Conservation (phyloP, 2,329 filamentous ascomycete species). For the Metarhizium sp. region DNA sequence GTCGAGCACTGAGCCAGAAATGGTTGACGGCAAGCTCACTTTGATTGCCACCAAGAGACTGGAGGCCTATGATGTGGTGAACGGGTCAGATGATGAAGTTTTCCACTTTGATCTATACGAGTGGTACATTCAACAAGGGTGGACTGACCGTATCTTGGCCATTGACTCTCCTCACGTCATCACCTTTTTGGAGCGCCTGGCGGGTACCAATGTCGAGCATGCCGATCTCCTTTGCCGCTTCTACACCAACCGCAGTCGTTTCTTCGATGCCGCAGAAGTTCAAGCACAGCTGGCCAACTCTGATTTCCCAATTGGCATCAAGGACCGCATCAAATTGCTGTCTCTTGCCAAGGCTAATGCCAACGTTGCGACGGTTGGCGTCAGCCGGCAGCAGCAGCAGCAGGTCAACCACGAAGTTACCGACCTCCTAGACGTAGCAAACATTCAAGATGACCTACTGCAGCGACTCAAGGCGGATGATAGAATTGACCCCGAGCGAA, state of each 20-base stretch:
- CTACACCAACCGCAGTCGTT: slow-evolving; percentile 75
- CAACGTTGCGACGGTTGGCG: slow-evolving; percentile 67
- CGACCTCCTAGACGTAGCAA: slow-evolving; percentile 82
- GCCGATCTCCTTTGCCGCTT: slow-evolving; percentile 91
- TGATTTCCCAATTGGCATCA: slow-evolving; percentile 69
- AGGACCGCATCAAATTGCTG: slow-evolving; percentile 80
- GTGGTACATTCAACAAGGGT: slow-evolving; percentile 84
- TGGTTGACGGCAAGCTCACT: slow-evolving; percentile 69
- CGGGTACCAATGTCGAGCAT: slow-evolving; percentile 61
- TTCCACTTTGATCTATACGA: slow-evolving; percentile 97
- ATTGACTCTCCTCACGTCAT: slow-evolving; percentile 81
- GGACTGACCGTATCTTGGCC: slow-evolving; percentile 75
- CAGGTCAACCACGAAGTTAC: slow-evolving; percentile 75
- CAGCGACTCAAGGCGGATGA: slow-evolving; percentile 66
- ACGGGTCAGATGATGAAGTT: slow-evolving; percentile 79
- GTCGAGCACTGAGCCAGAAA: slow-evolving; percentile 58
- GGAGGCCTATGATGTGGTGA: slow-evolving; percentile 87
- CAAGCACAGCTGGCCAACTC: slow-evolving; percentile 78
- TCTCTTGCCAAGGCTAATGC: slow-evolving; percentile 89
- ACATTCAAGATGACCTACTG: slow-evolving; percentile 87
- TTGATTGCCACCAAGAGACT: slow-evolving; percentile 67
- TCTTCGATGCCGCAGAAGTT: slow-evolving; percentile 79
- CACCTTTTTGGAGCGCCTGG: slow-evolving; percentile 73
- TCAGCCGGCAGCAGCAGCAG: slow-evolving; percentile 74
- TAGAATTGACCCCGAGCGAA: slow-evolving; percentile 56